Percentiles rank a stretch among this genome's conserved stretches.
Conservation (phyloP, 1,284 basidiomycete species). For the Trametes sp. region DNA sequence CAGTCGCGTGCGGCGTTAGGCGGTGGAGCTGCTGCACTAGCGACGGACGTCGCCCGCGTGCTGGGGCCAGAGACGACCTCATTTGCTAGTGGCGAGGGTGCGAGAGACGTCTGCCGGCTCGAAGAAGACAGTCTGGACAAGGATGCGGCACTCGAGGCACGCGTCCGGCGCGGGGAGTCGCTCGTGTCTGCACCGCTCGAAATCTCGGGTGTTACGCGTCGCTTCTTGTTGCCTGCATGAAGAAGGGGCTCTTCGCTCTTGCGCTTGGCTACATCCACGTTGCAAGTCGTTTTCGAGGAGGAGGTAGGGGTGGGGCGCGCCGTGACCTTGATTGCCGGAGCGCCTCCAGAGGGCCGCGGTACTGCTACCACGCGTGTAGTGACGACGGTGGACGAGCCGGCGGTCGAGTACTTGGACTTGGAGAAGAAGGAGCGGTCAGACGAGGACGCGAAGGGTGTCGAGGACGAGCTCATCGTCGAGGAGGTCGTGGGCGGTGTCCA, state of each 20-base stretch:
- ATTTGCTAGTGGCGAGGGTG: conserved; percentile 28
- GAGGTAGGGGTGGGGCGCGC: conserved; percentile 34
- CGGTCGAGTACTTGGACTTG: conserved; percentile 33
- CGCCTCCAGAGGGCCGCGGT: conserved; percentile 31
- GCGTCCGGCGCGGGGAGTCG: conserved; percentile 29
- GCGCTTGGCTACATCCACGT: conserved; percentile 25
- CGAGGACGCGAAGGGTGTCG: conserved; percentile 28
- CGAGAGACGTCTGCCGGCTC: conserved; percentile 30
- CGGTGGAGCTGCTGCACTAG: conserved; percentile 44
- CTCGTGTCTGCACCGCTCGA: not conserved
- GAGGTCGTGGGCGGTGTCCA: conserved; percentile 24
- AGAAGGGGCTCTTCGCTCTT: conserved; percentile 21
- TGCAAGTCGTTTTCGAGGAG: conserved; percentile 16
- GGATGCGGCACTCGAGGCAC: conserved; percentile 34
- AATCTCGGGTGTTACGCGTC: conserved; percentile 34
- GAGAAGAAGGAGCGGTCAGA: conserved; percentile 41
- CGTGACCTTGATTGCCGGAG: conserved; percentile 35
- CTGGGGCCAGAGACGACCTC: conserved; percentile 15
- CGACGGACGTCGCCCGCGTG: conserved; percentile 32
- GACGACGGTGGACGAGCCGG: conserved; percentile 35
- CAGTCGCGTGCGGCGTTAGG: conserved; percentile 50
- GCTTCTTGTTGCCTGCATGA: conserved; percentile 33
- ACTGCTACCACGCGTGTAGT: conserved; percentile 40
- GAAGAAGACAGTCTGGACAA: conserved; percentile 27
- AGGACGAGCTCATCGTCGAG: conserved; percentile 33